Conservation (phyloP, 169 alveolate species). For the Cyclospora cayetanensis region DNA sequence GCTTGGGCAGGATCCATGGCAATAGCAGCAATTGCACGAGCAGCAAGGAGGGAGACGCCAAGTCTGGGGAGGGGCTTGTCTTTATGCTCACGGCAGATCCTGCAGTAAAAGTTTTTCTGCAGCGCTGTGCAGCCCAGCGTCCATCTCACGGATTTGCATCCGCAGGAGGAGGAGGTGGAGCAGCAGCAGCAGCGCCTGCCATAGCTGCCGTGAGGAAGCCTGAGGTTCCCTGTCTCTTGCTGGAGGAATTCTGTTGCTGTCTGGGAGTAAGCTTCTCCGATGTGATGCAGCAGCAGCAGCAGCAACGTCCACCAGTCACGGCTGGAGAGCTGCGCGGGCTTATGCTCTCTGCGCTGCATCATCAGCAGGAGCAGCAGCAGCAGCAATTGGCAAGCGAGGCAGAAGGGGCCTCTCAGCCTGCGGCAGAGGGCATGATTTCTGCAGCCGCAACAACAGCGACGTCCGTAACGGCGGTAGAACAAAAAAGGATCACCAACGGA, state of each 20-base stretch:
- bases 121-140: constrained; percentile 4
- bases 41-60: background rate
- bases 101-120: background rate
- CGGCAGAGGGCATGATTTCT: background rate
- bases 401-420: background rate
- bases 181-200: background rate
- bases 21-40: background rate
- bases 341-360: background rate
- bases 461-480: background rate
- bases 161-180: background rate
- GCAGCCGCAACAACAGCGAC: background rate
- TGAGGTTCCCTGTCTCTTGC: constrained; percentile 14
- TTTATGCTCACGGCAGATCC: constrained; percentile 36
- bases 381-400: background rate
- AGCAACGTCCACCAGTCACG: background rate
- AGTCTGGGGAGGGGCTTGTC: background rate
- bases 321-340: background rate
- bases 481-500: background rate
- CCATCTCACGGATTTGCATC: background rate
- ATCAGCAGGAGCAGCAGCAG: background rate
- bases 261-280: background rate
- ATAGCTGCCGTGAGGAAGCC: background rate
- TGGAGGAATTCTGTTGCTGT: constrained; percentile 10
- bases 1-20: background rate
- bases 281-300: background rate